These are phyloP conservation scores for Arthrinium puccinioides DNA, from an alignment of 2,329 filamentous ascomycete genomes.

Conservation along the genomic window DNA sequence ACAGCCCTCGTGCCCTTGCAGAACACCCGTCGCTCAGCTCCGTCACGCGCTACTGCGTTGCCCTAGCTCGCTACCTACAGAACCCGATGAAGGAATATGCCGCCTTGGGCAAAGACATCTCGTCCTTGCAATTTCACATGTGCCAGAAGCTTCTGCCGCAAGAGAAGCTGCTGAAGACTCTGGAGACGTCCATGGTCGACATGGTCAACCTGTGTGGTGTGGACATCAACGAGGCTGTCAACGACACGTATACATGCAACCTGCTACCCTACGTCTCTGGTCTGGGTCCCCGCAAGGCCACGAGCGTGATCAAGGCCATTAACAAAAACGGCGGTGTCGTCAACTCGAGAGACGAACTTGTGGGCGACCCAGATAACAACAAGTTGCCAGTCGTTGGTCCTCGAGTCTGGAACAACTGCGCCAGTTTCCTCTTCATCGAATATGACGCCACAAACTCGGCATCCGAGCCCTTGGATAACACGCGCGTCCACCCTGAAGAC, in stretches of 20 bases:
- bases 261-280: conserved; percentile 87
- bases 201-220: conserved; percentile 97
- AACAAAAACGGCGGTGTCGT: conserved; percentile 85
- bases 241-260: conserved; percentile 74
- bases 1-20: conserved; percentile 67
- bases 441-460: conserved; percentile 76
- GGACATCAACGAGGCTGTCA: conserved; percentile 86
- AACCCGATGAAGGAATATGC: conserved; percentile 96
- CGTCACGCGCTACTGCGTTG: conserved; percentile 82
- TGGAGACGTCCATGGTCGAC: conserved; percentile 97
- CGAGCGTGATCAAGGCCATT: conserved; percentile 78
- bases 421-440: conserved; percentile 86
- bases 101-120: conserved; percentile 78
- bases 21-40: conserved; percentile 78
- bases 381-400: conserved; percentile 76
- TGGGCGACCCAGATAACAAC: conserved; percentile 78
- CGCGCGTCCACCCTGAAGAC: conserved; percentile 94
- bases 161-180: conserved; percentile 76
- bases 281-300: conserved; percentile 85
- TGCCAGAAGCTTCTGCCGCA: conserved; percentile 83
- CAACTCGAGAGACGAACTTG: conserved; percentile 75
- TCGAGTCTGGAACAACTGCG: conserved; percentile 92
- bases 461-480: conserved; percentile 92
- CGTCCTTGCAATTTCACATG: conserved; percentile 80
- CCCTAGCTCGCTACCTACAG: conserved; percentile 84